Conservation (phyloP, 2,329 filamentous ascomycete genomes). For the Harringtonia aguacate region DNA sequence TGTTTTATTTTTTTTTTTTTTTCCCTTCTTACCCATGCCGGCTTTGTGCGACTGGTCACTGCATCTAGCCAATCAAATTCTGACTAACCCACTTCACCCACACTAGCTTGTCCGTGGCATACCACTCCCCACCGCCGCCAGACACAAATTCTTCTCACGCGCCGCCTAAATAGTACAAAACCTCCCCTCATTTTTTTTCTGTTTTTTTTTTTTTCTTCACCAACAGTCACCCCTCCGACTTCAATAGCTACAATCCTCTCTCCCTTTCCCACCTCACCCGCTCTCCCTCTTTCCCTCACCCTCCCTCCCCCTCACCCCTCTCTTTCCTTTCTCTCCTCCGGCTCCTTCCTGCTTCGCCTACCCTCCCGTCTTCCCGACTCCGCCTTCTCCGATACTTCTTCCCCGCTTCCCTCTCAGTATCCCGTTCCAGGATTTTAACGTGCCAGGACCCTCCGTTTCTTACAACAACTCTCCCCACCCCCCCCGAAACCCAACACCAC, state of each 20-base stretch:
- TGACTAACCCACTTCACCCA: neutral
- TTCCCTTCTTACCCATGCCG: neutral
- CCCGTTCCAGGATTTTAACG: neutral
- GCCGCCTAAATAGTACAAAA: conserved; percentile 3
- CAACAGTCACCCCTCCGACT: neutral
- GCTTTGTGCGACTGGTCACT: neutral
- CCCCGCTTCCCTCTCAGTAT: neutral
- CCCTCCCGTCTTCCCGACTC: conserved; percentile 8
- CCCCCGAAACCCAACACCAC: neutral
- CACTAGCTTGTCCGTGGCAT: conserved; percentile 1
- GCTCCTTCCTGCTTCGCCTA: conserved; percentile 3
- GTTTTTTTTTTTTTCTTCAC: neutral
- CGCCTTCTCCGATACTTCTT: conserved; percentile 5
- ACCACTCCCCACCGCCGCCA: conserved; percentile 3
- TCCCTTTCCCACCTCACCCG: neutral
- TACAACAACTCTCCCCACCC: neutral
- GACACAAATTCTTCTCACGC: conserved; percentile 6
- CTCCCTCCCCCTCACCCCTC: conserved; percentile 5
- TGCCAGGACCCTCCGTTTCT: neutral
- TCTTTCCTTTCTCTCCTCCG: conserved; percentile 13
- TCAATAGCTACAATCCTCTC: neutral
- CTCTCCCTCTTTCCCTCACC: neutral
- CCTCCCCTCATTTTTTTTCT: conserved; percentile 2
- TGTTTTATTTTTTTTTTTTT: neutral
- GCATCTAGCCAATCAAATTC: conserved; percentile 1